Percentiles rank a stretch among this genome's conserved stretches.
phyloP scores from a whole-genome alignment of 2,329 filamentous ascomycete genomes.

The Cercospora sesami region DNA sequence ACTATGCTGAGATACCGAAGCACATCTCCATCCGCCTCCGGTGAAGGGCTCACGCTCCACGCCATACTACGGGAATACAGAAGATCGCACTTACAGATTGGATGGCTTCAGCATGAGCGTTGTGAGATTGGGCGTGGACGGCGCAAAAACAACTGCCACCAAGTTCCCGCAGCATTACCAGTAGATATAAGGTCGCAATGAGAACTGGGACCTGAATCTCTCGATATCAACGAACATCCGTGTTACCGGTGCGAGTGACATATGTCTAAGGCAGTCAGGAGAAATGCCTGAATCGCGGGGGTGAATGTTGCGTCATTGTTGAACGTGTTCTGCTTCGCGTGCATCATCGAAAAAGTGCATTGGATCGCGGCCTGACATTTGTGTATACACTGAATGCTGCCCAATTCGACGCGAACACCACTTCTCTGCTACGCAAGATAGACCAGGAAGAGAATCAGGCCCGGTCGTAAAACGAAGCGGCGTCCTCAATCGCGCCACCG shows the following conservation, averaged over 20 bases:
- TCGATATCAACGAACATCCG: neutral
- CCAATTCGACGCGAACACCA: neutral
- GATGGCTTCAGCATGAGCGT: neutral
- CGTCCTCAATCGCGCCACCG: neutral
- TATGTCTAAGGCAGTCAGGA: neutral
- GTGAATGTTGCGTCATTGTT: conserved; percentile 14
- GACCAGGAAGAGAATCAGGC: neutral
- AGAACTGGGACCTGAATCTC: neutral
- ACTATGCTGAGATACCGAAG: neutral
- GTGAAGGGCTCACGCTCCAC: neutral
- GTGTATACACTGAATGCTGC: neutral
- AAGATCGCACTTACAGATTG: neutral
- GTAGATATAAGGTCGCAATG: neutral
- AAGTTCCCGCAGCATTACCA: neutral
- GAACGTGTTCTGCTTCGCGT: neutral
- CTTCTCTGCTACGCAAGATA: neutral
- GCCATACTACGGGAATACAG: neutral
- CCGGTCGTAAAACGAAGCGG: neutral
- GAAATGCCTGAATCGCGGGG: conserved; percentile 14
- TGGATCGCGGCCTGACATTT: neutral
- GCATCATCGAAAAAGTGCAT: neutral
- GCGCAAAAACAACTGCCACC: neutral
- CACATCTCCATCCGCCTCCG: neutral
- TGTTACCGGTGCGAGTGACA: too few relatives aligned
- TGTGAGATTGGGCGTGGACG: neutral